Evolutionary conservation across 208 protist genomes (phyloP), one percentile per base, ranked within the genome.

Genomic region (Novymonas esmeraldas): DNA sequence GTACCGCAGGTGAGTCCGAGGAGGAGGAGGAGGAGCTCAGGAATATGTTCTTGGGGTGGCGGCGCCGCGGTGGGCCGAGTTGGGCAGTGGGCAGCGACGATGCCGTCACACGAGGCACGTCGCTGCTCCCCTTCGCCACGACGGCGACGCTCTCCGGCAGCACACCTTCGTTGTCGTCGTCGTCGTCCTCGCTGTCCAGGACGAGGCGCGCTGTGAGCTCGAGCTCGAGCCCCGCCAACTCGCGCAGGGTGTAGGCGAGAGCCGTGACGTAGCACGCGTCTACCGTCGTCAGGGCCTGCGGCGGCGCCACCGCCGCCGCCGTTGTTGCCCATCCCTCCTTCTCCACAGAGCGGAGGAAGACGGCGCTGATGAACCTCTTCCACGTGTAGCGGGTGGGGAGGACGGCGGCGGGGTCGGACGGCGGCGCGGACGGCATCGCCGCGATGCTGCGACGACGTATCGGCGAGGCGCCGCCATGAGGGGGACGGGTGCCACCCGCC

Each of bases 321-420:
- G 44, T 44, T 6, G 49, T 29, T 0, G 22, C 60, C 66, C 55
- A 60, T 24, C 33, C 60, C 34, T 44, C 14, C 41, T 48, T 44
- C 31, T 75, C 70, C 29, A 56, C 61, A 31, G 51, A 3, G 36
- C 31, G 64, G 39, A 69, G 64, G 55, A 75, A 75, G 16, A 64
- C 70, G 14, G 70, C 60, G 46, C 57, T 75, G 38, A 59, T 69
- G 46, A 75, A 75, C 45, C 55, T 62, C 46, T 49, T 75, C 70
- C 70, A 75, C 22, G 33, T 62, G 68, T 62, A 58, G 31, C 39
- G 56, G 2, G 33, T 44, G 22, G 24, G 39, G 20, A 20, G 39
- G 24, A 2, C n/a, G 48, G n/a, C 3, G n/a, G 34, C 2, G 60
- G 1, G 14, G 42, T 39, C 3, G 20, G 13, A n/a, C 11, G 2